Evolutionary conservation across 495 filamentous ascomycete species (phyloP).

Genomic region (Aspergillus ostianus): DNA sequence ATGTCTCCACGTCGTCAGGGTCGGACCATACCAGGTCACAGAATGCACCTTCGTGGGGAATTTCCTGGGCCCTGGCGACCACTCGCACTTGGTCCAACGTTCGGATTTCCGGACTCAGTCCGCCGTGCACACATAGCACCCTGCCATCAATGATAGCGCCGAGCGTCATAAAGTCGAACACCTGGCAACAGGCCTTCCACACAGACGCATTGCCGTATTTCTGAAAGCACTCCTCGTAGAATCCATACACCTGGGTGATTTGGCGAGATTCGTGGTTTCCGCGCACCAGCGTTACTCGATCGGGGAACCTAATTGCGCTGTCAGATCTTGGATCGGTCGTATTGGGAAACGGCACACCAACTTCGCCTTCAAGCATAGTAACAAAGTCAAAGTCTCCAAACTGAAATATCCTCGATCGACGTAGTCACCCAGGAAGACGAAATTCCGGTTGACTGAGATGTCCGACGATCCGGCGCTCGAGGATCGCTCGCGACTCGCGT

Average conservation of each 20-base stretch:
- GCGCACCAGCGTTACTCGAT: slow-evolving; percentile 90
- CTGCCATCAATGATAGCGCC: slow-evolving; percentile 96
- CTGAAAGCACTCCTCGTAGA: slow-evolving; percentile 96
- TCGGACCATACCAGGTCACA: slow-evolving; percentile 99
- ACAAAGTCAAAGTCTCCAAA: slow-evolving; percentile 89
- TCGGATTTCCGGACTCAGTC: slow-evolving; percentile 92
- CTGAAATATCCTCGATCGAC: slow-evolving; percentile 98
- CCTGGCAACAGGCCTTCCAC: slow-evolving; percentile 98
- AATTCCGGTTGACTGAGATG: slow-evolving; percentile 65
- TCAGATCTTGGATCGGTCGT: slow-evolving; percentile 5
- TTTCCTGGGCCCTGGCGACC: slow-evolving; percentile 94
- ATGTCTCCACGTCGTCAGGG: slow-evolving; percentile 96
- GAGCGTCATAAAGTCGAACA: slow-evolving; percentile 96
- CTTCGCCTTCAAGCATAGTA: slow-evolving; percentile 97
- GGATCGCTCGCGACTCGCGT: slow-evolving; percentile 29
- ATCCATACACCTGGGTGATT: slow-evolving; percentile 98
- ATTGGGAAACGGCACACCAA: slow-evolving; percentile 40
- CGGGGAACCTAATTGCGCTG: slow-evolving; percentile 68
- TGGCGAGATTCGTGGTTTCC: slow-evolving; percentile 98
- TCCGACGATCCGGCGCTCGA: slow-evolving; percentile 43
- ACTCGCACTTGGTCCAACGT: slow-evolving; percentile 98
- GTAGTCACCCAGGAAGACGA: slow-evolving; percentile 95
- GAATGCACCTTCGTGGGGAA: slow-evolving; percentile 96
- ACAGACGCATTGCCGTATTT: slow-evolving; percentile 98
- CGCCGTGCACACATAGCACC: slow-evolving; percentile 95